Percentiles rank a stretch among this genome's conserved stretches.
phyloP scores from a whole-genome alignment of 2,329 filamentous ascomycete genomes.

The Cladobotryum mycophilum region DNA sequence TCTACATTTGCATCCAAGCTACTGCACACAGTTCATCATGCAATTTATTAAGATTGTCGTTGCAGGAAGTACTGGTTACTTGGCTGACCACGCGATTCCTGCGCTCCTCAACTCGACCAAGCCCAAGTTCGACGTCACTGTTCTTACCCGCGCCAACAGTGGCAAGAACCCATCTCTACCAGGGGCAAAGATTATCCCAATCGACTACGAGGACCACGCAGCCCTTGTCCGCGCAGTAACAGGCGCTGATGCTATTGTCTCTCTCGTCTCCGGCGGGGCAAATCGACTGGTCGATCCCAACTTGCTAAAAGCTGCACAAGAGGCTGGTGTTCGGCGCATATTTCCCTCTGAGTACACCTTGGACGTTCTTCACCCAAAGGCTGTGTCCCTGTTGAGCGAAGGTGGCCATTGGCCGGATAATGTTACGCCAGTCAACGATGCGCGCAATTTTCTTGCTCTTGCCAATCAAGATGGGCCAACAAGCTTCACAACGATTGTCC shows the following conservation, averaged over 20 bases:
- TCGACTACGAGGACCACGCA: background rate
- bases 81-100: slow-evolving; percentile 2
- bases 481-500: slow-evolving; percentile 8
- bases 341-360: slow-evolving; percentile 10
- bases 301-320: slow-evolving; percentile 6
- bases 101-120: slow-evolving; percentile 7
- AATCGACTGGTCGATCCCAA: background rate
- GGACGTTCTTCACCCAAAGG: slow-evolving; percentile 6
- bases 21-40: background rate
- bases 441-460: background rate
- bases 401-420: slow-evolving; percentile 6
- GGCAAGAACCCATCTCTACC: background rate
- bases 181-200: too few relatives aligned
- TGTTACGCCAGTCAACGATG: slow-evolving; percentile 1
- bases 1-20: too few relatives aligned
- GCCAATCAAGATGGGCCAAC: slow-evolving; percentile 5
- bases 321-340: slow-evolving; percentile 10
- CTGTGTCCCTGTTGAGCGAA: slow-evolving; percentile 1
- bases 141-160: slow-evolving; percentile 6
- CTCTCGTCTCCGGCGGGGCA: background rate
- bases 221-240: slow-evolving; percentile 1
- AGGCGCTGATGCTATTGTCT: slow-evolving; percentile 7
- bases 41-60: slow-evolving; percentile 9
- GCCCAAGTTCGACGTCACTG: slow-evolving; percentile 8
- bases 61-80: slow-evolving; percentile 5